These are phyloP conservation scores for Mycena venus DNA, from an alignment of 768 basidiomycete species.

Conservation along the genomic window DNA sequence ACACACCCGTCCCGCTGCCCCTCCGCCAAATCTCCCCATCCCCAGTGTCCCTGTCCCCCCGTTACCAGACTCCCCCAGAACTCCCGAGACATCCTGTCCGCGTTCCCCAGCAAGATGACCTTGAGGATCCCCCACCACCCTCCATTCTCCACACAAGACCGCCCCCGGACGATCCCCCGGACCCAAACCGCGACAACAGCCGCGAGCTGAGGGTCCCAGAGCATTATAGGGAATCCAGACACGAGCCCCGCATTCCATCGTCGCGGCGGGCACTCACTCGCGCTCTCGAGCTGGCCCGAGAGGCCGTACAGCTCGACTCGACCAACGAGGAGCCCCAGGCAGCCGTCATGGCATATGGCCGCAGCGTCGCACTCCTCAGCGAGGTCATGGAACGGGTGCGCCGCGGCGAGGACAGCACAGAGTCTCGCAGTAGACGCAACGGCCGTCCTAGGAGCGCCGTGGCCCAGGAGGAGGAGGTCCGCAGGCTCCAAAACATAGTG, in stretches of 20 bases:
- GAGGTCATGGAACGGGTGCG: constrained; percentile 95
- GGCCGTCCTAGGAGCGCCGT: constrained; percentile 82
- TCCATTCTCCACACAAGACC: constrained; percentile 34
- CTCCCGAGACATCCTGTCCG: constrained; percentile 31
- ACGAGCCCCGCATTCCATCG: constrained; percentile 70
- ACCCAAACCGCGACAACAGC: constrained; percentile 46
- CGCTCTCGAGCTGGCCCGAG: constrained; percentile 89
- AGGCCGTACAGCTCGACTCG: constrained; percentile 90
- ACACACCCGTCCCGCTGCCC: constrained; percentile 73
- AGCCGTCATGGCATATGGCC: constrained; percentile 90
- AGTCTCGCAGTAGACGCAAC: constrained; percentile 63
- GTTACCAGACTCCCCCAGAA: constrained; percentile 29
- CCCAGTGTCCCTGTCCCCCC: constrained; percentile 68
- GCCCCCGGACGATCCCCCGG: constrained; percentile 57
- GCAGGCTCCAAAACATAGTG: constrained; percentile 89
- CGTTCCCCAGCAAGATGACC: constrained; percentile 36
- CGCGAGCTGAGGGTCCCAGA: constrained; percentile 50
- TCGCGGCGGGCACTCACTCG: constrained; percentile 89
- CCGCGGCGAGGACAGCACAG: constrained; percentile 85
- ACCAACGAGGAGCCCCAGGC: constrained; percentile 91
- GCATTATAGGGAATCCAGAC: constrained; percentile 43
- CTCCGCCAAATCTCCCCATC: constrained; percentile 82
- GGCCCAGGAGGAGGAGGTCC: constrained; percentile 93
- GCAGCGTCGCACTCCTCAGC: constrained; percentile 87
- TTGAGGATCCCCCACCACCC: constrained; percentile 38